A percentile compares a stretch with the other conserved stretches of the same genome.
Conservation (phyloP, 441 rosid species). For the Bruguiera hainesii region DNA sequence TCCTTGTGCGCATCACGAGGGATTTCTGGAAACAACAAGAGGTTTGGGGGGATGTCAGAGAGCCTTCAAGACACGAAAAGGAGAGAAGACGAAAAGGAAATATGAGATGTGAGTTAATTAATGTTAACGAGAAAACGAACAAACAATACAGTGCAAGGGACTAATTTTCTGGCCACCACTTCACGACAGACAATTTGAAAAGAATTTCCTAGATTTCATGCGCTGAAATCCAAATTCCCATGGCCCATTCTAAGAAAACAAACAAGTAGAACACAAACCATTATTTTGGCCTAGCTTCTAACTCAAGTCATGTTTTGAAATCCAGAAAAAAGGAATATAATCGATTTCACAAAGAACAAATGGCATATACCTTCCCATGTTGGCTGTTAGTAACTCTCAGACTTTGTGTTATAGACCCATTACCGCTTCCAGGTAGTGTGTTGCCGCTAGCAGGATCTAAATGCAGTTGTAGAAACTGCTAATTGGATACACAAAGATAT, state of each 20-base stretch:
- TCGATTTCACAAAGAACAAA: neutral
- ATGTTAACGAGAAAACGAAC: neutral
- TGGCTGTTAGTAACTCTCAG: conserved; percentile 88
- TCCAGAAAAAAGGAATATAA: neutral
- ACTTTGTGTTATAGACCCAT: conserved; percentile 59
- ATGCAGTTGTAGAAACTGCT: conserved; percentile 94
- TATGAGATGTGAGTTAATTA: neutral
- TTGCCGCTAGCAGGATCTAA: conserved; percentile 91
- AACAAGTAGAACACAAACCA: neutral
- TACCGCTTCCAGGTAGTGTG: conserved; percentile 59
- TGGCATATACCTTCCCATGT: conserved; percentile 78
- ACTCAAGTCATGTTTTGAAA: neutral
- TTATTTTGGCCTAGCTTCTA: neutral
- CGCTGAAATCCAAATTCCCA: neutral
- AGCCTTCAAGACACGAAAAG: neutral
- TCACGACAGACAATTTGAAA: too few species aligned
- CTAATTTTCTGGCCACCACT: too few species aligned
- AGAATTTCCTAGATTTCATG: too few species aligned
- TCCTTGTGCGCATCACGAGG: conserved; percentile 94
- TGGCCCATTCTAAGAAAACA: neutral
- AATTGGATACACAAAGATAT: conserved; percentile 17
- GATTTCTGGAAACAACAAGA: conserved; percentile 62
- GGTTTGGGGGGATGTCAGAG: neutral
- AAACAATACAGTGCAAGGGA: neutral
- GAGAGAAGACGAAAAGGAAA: neutral